Evolutionary conservation across 2,329 filamentous ascomycete species (phyloP).

Genomic region (Huntiella savannae): DNA sequence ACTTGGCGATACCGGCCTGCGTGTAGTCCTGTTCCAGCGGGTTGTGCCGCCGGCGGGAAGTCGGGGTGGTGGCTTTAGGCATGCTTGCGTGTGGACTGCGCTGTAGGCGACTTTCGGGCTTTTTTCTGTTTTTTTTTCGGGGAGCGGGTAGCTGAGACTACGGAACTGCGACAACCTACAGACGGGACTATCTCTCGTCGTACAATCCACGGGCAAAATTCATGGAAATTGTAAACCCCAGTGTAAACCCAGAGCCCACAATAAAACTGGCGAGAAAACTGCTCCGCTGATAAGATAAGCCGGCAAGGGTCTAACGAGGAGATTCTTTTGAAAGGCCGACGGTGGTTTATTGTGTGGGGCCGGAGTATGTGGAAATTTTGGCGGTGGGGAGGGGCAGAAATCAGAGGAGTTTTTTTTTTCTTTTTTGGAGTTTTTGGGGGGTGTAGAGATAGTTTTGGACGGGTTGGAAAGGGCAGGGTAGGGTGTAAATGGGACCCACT

Average conservation of each 20-base stretch:
- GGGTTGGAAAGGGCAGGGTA: neutral
- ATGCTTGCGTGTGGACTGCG: conserved; percentile 27
- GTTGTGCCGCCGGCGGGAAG: conserved; percentile 56
- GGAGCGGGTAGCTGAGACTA: neutral
- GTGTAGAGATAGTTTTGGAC: conserved; percentile 7
- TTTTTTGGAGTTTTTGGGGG: neutral
- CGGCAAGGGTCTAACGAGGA: neutral
- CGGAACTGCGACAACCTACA: too few relatives aligned
- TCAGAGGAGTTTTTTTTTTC: too few relatives aligned
- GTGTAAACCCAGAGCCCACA: neutral
- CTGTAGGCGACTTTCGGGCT: neutral
- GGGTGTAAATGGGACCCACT: neutral
- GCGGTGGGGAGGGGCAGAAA: conserved; percentile 10
- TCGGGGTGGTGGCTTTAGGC: conserved; percentile 56
- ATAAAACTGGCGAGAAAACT: conserved; percentile 11
- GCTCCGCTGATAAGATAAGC: conserved; percentile 12
- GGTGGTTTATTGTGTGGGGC: too few relatives aligned
- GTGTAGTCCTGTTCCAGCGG: conserved; percentile 78
- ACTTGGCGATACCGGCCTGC: conserved; percentile 50
- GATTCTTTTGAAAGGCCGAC: too few relatives aligned
- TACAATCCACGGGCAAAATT: too few relatives aligned
- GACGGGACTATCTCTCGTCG: neutral
- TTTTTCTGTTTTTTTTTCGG: neutral
- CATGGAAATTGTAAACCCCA: neutral
- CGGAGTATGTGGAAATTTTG: conserved; percentile 8